These are phyloP conservation scores for Maudiozyma bulderi DNA, from an alignment of 805 yeast species.

Conservation along the genomic window DNA sequence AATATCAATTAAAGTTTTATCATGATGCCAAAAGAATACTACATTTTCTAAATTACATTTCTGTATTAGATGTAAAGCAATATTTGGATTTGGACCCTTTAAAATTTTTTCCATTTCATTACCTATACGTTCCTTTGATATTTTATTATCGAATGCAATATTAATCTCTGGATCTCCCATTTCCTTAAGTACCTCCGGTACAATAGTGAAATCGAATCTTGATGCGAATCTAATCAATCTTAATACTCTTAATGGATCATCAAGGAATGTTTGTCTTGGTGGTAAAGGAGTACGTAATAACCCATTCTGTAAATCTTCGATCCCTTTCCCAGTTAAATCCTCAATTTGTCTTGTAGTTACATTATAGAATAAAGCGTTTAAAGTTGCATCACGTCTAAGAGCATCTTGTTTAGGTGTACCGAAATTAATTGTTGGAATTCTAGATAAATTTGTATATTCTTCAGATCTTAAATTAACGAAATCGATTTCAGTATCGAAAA, in stretches of 20 bases:
- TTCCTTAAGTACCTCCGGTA: conserved; percentile 44
- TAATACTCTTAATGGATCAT: conserved; percentile 87
- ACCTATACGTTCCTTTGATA: conserved; percentile 85
- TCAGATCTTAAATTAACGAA: conserved; percentile 88
- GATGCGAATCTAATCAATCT: conserved; percentile 81
- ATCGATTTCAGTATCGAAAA: conserved; percentile 80
- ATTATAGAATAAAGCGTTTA: conserved; percentile 87
- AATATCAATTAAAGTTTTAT: conserved; percentile 12
- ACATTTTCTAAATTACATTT: conserved; percentile 45
- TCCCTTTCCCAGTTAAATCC: conserved; percentile 73
- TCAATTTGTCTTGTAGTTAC: conserved; percentile 60
- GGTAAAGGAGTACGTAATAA: conserved; percentile 79
- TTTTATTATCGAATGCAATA: conserved; percentile 53
- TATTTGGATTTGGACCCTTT: conserved; percentile 48
- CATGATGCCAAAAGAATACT: conserved; percentile 41
- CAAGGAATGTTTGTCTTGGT: conserved; percentile 77
- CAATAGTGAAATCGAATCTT: conserved; percentile 61
- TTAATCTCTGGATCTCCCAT: conserved; percentile 56
- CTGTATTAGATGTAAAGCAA: conserved; percentile 53
- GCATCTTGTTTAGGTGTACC: conserved; percentile 95
- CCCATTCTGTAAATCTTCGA: conserved; percentile 60
- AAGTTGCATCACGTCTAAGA: conserved; percentile 84
- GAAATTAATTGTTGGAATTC: conserved; percentile 75
- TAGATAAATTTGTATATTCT: conserved; percentile 67
- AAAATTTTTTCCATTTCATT: conserved; percentile 73